Evolutionary conservation across 2,329 filamentous ascomycete genomes (phyloP).

Genomic region (Periglandula ipomoeae): DNA sequence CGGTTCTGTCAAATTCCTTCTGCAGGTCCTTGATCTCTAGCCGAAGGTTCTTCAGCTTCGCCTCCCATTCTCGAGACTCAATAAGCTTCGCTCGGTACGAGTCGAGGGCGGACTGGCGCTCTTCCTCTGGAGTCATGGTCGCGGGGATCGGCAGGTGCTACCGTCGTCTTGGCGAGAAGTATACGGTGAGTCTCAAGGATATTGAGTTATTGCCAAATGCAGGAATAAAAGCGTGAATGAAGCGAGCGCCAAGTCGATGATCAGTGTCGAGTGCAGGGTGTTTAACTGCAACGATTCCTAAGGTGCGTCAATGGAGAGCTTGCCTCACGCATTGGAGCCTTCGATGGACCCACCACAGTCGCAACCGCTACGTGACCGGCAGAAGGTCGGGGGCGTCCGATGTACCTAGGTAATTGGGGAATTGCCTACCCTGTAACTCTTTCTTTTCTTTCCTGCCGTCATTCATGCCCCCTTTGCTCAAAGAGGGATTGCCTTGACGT

Average conservation of each 20-base stretch:
- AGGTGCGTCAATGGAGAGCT: slow-evolving; percentile 20
- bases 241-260: not conserved
- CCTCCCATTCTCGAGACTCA: slow-evolving; percentile 97
- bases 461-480: too few species aligned
- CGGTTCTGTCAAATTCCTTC: slow-evolving; percentile 90
- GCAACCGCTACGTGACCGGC: slow-evolving; percentile 14
- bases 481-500: too few species aligned
- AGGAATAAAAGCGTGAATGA: too few species aligned
- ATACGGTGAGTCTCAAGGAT: slow-evolving; percentile 2
- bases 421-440: too few species aligned
- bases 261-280: not conserved
- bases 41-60: slow-evolving; percentile 88
- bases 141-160: slow-evolving; percentile 2
- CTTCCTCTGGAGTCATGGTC: slow-evolving; percentile 45
- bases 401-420: too few species aligned
- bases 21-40: slow-evolving; percentile 94
- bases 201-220: too few species aligned
- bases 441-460: too few species aligned
- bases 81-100: slow-evolving; percentile 75
- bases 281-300: not conserved
- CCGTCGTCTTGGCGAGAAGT: slow-evolving; percentile 3
- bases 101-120: slow-evolving; percentile 61
- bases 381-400: slow-evolving; percentile 21
- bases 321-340: slow-evolving; percentile 33
- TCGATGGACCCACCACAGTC: slow-evolving; percentile 12